Evolutionary conservation across 805 yeast species (phyloP).

Genomic region (Pichia pseudocactophila): DNA sequence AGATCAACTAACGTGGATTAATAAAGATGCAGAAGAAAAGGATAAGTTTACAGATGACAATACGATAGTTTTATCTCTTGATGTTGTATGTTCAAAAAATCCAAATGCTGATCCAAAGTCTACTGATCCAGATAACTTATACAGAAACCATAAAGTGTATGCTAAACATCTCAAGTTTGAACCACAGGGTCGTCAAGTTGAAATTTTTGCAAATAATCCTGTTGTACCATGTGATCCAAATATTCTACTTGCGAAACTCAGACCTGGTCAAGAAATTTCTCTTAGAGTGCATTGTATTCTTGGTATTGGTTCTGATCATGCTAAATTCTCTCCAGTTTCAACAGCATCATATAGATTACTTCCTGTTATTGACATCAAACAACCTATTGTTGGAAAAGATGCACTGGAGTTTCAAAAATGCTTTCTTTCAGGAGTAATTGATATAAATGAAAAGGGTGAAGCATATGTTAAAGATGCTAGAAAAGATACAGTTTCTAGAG

Average conservation of each 20-base stretch:
- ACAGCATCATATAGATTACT: conserved; percentile 92
- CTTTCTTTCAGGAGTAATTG: conserved; percentile 91
- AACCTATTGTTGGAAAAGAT: conserved; percentile 66
- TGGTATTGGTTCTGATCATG: conserved; percentile 88
- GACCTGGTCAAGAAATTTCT: conserved; percentile 96
- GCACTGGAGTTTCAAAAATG: conserved; percentile 80
- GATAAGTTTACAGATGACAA: conserved; percentile 77
- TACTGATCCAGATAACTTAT: conserved; percentile 75
- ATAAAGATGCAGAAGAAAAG: conserved; percentile 51
- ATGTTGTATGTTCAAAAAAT: conserved; percentile 76
- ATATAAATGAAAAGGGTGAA: conserved; percentile 50
- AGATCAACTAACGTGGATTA: conserved; percentile 79
- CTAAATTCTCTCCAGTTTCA: conserved; percentile 94
- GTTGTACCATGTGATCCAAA: conserved; percentile 81
- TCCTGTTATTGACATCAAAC: conserved; percentile 72
- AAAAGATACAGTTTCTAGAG: conserved; percentile 94
- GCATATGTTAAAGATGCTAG: conserved; percentile 86
- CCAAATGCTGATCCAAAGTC: conserved; percentile 72
- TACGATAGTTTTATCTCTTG: conserved; percentile 75
- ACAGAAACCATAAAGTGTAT: conserved; percentile 78
- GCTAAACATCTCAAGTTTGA: conserved; percentile 84
- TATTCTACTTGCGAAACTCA: conserved; percentile 79
- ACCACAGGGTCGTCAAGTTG: conserved; percentile 83
- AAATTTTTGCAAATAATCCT: conserved; percentile 55
- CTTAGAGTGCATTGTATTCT: conserved; percentile 83